These are phyloP conservation scores for Suillus alpinus DNA, from an alignment of 768 basidiomycete species.

Conservation along the genomic window DNA sequence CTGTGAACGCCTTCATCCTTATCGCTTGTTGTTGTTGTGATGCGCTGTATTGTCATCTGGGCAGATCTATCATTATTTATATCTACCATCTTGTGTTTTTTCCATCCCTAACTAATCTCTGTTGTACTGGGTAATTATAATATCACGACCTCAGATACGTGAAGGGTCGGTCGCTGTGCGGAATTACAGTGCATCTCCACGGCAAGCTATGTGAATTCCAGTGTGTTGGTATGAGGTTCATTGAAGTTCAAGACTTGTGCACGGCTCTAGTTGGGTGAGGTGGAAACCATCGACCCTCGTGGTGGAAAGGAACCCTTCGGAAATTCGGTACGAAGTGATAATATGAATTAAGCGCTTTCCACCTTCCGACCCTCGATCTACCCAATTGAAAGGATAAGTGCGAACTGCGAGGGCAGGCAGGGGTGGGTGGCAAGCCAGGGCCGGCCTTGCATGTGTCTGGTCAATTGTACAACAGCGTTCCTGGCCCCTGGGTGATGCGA, in stretches of 20 bases:
- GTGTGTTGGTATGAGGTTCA: background rate
- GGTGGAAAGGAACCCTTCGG: background rate
- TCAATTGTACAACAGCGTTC: background rate
- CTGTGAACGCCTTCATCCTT: background rate
- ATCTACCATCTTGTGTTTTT: background rate
- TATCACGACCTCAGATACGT: background rate
- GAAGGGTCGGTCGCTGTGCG: background rate
- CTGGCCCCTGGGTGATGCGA: background rate
- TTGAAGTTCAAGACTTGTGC: background rate
- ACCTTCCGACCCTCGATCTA: background rate
- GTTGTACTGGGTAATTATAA: slow-evolving; percentile 1
- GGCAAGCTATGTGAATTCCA: background rate
- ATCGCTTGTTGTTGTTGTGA: background rate
- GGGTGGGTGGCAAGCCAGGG: too few relatives aligned
- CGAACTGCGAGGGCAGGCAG: too few relatives aligned
- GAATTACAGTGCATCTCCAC: background rate
- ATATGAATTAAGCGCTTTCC: background rate
- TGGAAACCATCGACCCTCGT: background rate
- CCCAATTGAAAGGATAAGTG: background rate
- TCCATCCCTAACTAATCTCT: background rate
- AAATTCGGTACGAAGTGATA: background rate
- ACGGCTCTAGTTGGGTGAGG: background rate
- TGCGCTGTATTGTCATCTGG: background rate
- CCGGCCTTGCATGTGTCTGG: background rate
- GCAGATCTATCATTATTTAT: background rate